Conservation (phyloP, 1,284 basidiomycete species). For the Ganoderma leucocontextum region DNA sequence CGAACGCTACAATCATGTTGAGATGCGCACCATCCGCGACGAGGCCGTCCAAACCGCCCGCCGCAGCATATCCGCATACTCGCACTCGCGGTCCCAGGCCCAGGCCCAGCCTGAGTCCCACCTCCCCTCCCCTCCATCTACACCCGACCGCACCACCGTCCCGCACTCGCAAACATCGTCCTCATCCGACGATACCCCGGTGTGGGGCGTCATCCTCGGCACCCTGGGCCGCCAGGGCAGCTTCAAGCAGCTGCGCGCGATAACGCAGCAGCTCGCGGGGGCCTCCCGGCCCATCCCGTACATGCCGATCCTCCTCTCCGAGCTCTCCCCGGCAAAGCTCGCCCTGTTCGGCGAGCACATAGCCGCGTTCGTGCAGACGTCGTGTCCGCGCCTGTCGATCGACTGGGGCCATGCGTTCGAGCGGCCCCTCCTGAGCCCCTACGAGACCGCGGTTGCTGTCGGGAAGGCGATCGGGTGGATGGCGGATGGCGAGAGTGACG, state of each 20-base stretch:
- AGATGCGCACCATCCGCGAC: slow-evolving; percentile 85
- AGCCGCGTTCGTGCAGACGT: slow-evolving; percentile 93
- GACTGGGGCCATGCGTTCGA: slow-evolving; percentile 99
- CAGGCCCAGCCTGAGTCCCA: slow-evolving; percentile 12
- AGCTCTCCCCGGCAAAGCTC: slow-evolving; percentile 94
- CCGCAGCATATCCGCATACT: slow-evolving; percentile 59
- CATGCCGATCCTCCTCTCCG: slow-evolving; percentile 93
- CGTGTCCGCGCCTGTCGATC: slow-evolving; percentile 94
- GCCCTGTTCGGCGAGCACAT: slow-evolving; percentile 84
- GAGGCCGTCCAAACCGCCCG: slow-evolving; percentile 82
- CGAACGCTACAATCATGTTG: slow-evolving; percentile 90
- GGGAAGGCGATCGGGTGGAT: slow-evolving; percentile 78
- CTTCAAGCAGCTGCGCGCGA: slow-evolving; percentile 88
- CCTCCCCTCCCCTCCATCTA: slow-evolving; percentile 12
- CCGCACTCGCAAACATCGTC: background rate
- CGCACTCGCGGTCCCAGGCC: slow-evolving; percentile 16
- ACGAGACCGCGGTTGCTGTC: slow-evolving; percentile 91
- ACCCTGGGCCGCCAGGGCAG: slow-evolving; percentile 96
- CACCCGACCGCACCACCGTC: slow-evolving; percentile 5
- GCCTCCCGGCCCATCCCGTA: slow-evolving; percentile 71
- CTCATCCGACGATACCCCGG: slow-evolving; percentile 35
- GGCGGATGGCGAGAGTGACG: slow-evolving; percentile 47
- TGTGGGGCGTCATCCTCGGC: slow-evolving; percentile 96
- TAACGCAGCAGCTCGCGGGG: slow-evolving; percentile 70
- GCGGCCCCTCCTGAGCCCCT: slow-evolving; percentile 90